Evolutionary conservation across 2,329 filamentous ascomycete genomes (phyloP), one percentile per base, ranked within the genome.

Genomic region (Pseudogymnoascus sp.): DNA sequence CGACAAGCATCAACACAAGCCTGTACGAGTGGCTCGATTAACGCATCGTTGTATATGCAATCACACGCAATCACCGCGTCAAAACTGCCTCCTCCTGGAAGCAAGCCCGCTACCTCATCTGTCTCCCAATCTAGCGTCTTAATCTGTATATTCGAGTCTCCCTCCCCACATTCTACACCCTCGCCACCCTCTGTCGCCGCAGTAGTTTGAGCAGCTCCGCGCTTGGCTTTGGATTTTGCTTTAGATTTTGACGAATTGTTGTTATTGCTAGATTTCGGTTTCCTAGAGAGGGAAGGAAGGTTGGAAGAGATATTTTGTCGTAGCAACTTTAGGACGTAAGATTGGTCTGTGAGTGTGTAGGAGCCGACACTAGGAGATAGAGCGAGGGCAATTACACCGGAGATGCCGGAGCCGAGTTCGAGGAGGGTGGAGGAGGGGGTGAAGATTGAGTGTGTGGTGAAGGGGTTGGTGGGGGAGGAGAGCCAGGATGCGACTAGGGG

Each of bases 11-110:
- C 90, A 5, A 80, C 85, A 73, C 90, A 96, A 0, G 91, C 90
- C 70, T 88, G 84, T n/a, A 95, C 90, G 60, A 98, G 84, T 0
- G 93, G 92, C 48, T 84, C 79, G 23, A 98, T 85, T 2, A 98
- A 83, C 2, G 89, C 85, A 68, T 96, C 90, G 76, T 98, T 99
- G 79, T 96, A 99, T 69, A 99, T 89, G 75, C 93, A 97, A 75
- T 99, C 95, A 73, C 92, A 96, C 3, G 92, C 92, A 37, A 98
- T 74, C 10, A 98, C 79, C 13, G 86, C 77, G 71, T 96, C 89
- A 68, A 95, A 88, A 64, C 82, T 81, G 63, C 14, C 65, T 62
- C 48, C 65, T 8, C 74, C 39, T 62, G 67, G 67, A 7, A 73
- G 71, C 13, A 73, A 73, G 10, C 76, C 74, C 23, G 77, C 82